These are phyloP conservation scores for Helianthus tuberosus DNA, from an alignment of 129 eudicot genomes.

Conservation along the genomic window DNA sequence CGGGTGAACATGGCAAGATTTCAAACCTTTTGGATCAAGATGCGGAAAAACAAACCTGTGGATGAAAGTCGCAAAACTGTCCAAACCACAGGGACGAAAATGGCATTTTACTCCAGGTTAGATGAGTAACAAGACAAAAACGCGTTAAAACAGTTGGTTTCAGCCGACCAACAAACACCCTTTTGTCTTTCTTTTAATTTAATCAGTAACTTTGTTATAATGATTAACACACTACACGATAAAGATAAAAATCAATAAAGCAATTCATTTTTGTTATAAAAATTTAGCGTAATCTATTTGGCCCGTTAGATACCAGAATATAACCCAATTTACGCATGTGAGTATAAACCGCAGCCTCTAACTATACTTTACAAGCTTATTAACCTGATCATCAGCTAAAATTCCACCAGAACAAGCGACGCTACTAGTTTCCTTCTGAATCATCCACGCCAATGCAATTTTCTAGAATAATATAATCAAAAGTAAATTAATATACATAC, in stretches of 20 bases:
- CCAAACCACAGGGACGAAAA: too few species aligned
- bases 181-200: background rate
- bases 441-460: constrained; percentile 96
- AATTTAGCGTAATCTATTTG: background rate
- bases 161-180: background rate
- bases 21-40: too few species aligned
- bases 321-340: background rate
- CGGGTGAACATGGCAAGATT: too few species aligned
- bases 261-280: background rate
- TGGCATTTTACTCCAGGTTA: background rate
- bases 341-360: background rate
- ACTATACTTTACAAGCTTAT: background rate
- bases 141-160: background rate
- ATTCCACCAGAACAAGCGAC: constrained; percentile 79
- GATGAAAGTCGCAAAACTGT: too few species aligned
- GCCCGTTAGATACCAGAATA: background rate
- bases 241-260: background rate
- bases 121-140: background rate
- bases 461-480: constrained; percentile 47
- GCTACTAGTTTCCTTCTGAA: constrained; percentile 62
- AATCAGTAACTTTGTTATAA: background rate
- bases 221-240: background rate
- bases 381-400: constrained; percentile 97
- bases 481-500: background rate
- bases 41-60: too few species aligned